Conservation (phyloP, 495 filamentous ascomycete species). For the Echria macrotheca region DNA sequence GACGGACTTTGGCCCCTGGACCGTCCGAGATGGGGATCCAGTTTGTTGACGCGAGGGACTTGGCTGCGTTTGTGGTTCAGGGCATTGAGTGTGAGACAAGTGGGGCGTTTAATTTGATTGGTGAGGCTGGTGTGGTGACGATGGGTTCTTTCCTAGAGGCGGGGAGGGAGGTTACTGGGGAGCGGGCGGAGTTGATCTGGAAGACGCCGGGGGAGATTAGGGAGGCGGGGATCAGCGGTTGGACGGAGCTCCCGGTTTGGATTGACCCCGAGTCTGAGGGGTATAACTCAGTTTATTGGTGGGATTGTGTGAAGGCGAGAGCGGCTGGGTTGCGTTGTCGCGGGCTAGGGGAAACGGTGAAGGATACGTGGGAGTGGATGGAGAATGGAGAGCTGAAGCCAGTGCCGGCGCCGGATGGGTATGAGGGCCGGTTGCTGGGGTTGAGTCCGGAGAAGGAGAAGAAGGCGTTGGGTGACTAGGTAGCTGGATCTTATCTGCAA, state of each 20-base stretch:
- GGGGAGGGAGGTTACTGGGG: neutral
- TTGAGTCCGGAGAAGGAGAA: neutral
- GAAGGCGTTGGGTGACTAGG: neutral
- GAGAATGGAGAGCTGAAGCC: slow-evolving; percentile 1
- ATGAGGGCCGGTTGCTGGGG: neutral
- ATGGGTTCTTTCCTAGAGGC: neutral
- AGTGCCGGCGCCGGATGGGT: neutral
- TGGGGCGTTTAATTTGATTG: neutral
- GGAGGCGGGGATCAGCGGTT: neutral
- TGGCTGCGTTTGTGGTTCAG: neutral
- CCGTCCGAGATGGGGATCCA: neutral
- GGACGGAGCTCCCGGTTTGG: neutral
- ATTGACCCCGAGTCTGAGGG: neutral
- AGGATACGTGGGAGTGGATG: slow-evolving; percentile 1
- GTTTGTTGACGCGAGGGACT: slow-evolving; percentile 1
- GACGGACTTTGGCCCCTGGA: neutral
- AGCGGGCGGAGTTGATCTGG: neutral
- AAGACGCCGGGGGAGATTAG: neutral
- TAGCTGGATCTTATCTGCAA: no score
- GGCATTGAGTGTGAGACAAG: neutral
- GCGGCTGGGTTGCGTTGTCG: neutral
- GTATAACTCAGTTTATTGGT: neutral
- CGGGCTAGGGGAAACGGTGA: neutral
- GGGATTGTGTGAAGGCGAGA: neutral
- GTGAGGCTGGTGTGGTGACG: neutral